Evolutionary conservation across 164 flowering plant species (phyloP).

Genomic region (Umbilicus rupestris): DNA sequence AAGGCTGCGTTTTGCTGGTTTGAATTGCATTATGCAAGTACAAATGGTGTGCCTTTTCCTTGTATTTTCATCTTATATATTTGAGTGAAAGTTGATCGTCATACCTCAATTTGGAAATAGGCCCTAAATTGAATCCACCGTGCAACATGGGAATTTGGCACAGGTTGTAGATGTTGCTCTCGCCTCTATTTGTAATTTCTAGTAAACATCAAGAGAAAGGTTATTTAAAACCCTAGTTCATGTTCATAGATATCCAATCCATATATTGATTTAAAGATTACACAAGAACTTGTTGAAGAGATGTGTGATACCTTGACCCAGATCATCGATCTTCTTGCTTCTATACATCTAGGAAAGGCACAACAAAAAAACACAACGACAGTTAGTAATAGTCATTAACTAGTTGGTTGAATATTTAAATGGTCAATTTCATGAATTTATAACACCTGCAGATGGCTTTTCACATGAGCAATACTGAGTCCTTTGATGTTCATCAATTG

Average conservation of each 20-base stretch:
- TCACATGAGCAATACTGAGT: slow-evolving; percentile 80
- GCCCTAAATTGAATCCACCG: slow-evolving; percentile 27
- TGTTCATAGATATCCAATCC: background rate
- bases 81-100: background rate
- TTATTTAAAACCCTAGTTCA: slow-evolving; percentile 15
- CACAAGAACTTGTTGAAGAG: background rate
- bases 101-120: slow-evolving; percentile 29
- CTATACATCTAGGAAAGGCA: slow-evolving; percentile 53
- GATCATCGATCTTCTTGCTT: slow-evolving; percentile 79
- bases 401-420: background rate
- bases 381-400: background rate
- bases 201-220: background rate
- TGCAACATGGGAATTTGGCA: slow-evolving; percentile 51
- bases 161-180: slow-evolving; percentile 34
- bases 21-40: background rate
- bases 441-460: slow-evolving; percentile 79
- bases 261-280: background rate
- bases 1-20: no score
- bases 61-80: background rate
- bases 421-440: background rate
- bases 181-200: slow-evolving; percentile 20
- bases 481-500: slow-evolving; percentile 80
- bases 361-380: background rate
- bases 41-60: background rate
- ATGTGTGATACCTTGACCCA: slow-evolving; percentile 45